Evolutionary conservation across 2,329 filamentous ascomycete genomes (phyloP).

Genomic region (Teratosphaeria viscida): DNA sequence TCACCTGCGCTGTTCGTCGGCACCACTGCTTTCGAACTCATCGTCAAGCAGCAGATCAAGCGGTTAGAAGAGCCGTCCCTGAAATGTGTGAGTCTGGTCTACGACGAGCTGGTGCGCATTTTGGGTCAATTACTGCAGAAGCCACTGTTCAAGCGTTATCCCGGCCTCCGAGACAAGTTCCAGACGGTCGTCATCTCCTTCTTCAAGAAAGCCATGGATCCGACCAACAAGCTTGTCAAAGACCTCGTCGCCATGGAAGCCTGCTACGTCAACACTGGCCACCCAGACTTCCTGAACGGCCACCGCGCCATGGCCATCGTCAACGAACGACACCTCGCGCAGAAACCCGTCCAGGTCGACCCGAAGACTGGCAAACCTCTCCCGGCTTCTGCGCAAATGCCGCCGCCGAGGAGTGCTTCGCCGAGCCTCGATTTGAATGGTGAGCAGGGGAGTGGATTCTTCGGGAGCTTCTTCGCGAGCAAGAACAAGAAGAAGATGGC

Average conservation of each 20-base stretch:
- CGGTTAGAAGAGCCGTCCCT: conserved; percentile 89
- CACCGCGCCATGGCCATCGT: conserved; percentile 97
- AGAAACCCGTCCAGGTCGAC: conserved; percentile 87
- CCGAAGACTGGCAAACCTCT: conserved; percentile 97
- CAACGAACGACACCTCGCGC: conserved; percentile 74
- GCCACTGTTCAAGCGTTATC: conserved; percentile 83
- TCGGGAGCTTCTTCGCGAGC: conserved; percentile 94
- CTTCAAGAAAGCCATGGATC: conserved; percentile 98
- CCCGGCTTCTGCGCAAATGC: conserved; percentile 39
- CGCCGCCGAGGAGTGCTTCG: conserved; percentile 63
- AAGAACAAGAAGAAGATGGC: conserved; percentile 99
- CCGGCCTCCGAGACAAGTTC: conserved; percentile 92
- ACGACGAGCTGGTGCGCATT: conserved; percentile 94
- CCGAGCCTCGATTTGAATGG: conserved; percentile 56
- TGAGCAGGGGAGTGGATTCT: conserved; percentile 64
- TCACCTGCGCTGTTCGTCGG: conserved; percentile 94
- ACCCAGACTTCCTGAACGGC: conserved; percentile 94
- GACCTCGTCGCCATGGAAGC: conserved; percentile 93
- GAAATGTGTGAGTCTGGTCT: conserved; percentile 95
- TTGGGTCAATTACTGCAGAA: conserved; percentile 82
- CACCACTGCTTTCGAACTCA: conserved; percentile 94
- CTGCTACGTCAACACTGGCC: conserved; percentile 96
- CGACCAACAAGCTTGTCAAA: conserved; percentile 90
- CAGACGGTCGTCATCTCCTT: conserved; percentile 84
- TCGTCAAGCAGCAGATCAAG: conserved; percentile 98